phyloP scores from a whole-genome alignment of 768 basidiomycete genomes.

The Crucibulum laeve region DNA sequence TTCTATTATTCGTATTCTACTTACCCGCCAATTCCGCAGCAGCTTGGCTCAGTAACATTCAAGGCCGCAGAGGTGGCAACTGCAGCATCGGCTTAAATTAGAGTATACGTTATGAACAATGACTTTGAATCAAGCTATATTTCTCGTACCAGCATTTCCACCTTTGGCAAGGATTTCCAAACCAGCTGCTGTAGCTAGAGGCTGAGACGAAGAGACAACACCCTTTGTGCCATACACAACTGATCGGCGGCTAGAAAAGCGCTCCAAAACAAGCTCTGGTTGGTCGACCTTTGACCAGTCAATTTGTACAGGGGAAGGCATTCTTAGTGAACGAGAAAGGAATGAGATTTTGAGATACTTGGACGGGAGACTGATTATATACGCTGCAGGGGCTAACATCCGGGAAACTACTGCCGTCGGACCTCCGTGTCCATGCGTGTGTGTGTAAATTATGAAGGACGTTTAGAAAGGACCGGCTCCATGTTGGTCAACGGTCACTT shows the following conservation, averaged over 20 bases:
- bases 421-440: no score
- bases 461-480: no score
- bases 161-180: conserved; percentile 89
- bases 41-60: conserved; percentile 87
- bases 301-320: conserved; percentile 31
- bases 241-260: conserved; percentile 81
- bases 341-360: no score
- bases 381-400: no score
- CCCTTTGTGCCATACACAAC: conserved; percentile 87
- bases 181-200: conserved; percentile 87
- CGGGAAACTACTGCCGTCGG: no score
- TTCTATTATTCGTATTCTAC: conserved; percentile 11
- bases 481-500: no score
- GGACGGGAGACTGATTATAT: no score
- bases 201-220: conserved; percentile 85
- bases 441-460: no score
- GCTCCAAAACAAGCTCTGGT: conserved; percentile 60
- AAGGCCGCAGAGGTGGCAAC: conserved; percentile 91
- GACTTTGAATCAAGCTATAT: not conserved
- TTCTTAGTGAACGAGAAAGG: no score
- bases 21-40: conserved; percentile 90
- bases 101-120: not conserved
- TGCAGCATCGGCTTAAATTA: conserved; percentile 75
- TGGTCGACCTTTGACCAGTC: conserved; percentile 62
- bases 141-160: conserved; percentile 82